Evolutionary conservation across 306 rosid species (phyloP), one percentile per base, ranked within the genome.

Genomic region (Vicia sativa): DNA sequence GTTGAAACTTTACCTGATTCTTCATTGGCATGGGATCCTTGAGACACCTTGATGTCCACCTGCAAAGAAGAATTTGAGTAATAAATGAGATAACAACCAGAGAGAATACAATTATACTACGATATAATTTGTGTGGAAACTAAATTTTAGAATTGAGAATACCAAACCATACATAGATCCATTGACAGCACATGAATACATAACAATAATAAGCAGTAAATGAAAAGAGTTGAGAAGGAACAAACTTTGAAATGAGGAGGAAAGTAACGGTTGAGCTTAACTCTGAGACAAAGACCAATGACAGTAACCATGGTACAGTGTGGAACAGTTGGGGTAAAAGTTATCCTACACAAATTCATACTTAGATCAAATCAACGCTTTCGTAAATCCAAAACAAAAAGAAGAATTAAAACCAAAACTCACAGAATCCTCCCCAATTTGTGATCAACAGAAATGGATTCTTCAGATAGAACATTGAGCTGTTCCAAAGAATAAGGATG

Each of bases 241-340:
- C 77, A 29, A 62, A 93, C 98, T 91, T 93, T 93, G 74, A 86
- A 90, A 80, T 90, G 97, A 50, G 97, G 90, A 53, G 97, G 97
- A 43, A 93, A 93, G 39, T 59, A 88, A 44, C 88, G 95, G 48
- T 83, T 86, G 14, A 90, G 89, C 72, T 90, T 93, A 25, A 90
- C 96, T 79, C 98, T 83, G 28, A 90, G 96, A 77, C 98, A 90
- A 35, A 93, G 86, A 55, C 98, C 97, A 6, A 93, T 93, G 11
- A 93, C 97, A 2, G 98, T 90, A 23, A 96, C 98, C 97, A 90
- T 93, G 61, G 97, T 93, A 68, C 98, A 93, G 81, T 93, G 97
- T 81, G 82, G 98, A 42, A 93, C 88, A 12, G 98, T 93, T 9
- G 98, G 98, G 37, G 96, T 93, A 69, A 93, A 93, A 37, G 97